Evolutionary conservation across 495 filamentous ascomycete genomes (phyloP), one percentile per base, ranked within the genome.

Genomic region (Penicillium roqueforti): DNA sequence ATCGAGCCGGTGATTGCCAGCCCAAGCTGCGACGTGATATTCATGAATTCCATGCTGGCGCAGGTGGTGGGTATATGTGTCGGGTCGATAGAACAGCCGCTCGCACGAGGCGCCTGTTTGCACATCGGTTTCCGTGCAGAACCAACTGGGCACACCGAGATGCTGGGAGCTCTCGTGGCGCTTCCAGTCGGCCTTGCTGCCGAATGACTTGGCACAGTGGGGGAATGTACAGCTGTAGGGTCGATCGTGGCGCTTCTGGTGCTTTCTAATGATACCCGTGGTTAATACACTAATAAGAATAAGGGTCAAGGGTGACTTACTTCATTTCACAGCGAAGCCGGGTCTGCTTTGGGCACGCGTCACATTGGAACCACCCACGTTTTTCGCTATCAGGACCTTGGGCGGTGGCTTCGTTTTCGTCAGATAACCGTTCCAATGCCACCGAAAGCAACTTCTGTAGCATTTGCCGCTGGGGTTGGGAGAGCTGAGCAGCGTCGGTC

Each of bases 101-200:
- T 72, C 78, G 56, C 87, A 91, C 9, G 56, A 38, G 47, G 49
- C 40, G 57, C 41, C 47, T 60, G 60, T 66, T 74, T 61, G 32
- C 19, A 31, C 5, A 45, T 72, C 65, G 28, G 63, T 68, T 18
- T 72, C 53, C 6, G 71, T 76, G 68, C 92, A 97, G n/a, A 84
- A 82, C 85, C 89, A 97, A 50, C 81, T 78, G 55, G 91, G 85
- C 3, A 82, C 61, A 58, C 87, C 82, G 56, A 83, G 86, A 63
- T 97, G 92, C 65, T 95, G 91, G 23, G 83, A 87, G 57, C 85
- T 90, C 59, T 97, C 92, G 65, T 97, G 92, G 7, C 93, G 85
- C 69, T 96, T 97, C 93, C 92, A 97, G 71, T 97, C 92, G 40
- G 89, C 89, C 65, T 96, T 96, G 73, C 87, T 91, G 32, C 93